Evolutionary conservation across 306 rosid genomes (phyloP).

Genomic region (Chamaecrista fasciculata): DNA sequence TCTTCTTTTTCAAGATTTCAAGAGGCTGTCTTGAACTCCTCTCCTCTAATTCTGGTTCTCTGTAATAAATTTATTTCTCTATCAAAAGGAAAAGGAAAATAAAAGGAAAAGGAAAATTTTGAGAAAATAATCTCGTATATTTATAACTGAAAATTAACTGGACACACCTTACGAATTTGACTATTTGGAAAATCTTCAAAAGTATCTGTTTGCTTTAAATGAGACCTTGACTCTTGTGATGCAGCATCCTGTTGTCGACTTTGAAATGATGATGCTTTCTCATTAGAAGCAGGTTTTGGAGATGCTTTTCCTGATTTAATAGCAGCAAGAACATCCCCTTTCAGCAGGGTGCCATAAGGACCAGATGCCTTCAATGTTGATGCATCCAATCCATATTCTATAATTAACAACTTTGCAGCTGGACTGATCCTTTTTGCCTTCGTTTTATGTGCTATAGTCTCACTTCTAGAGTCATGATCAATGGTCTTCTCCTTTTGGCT

Average conservation of each 20-base stretch:
- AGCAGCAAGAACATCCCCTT: constrained; percentile 90
- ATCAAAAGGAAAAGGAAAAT: not conserved
- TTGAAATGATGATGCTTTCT: constrained; percentile 52
- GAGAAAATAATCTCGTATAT: constrained; percentile 7
- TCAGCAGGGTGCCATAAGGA: constrained; percentile 71
- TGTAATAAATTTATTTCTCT: not conserved
- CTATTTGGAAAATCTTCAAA: constrained; percentile 88
- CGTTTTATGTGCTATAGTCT: constrained; percentile 40
- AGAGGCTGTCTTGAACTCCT: not conserved
- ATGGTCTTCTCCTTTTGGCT: constrained; percentile 56
- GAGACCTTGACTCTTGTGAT: constrained; percentile 47
- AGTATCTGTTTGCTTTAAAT: constrained; percentile 52
- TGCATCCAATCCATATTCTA: constrained; percentile 79
- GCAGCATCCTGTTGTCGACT: constrained; percentile 42
- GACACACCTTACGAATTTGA: constrained; percentile 86
- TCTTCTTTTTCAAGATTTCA: not conserved
- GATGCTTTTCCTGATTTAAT: constrained; percentile 71
- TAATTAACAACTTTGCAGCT: constrained; percentile 79
- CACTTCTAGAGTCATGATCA: constrained; percentile 40
- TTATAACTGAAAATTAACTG: constrained; percentile 21
- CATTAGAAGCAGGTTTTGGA: constrained; percentile 57
- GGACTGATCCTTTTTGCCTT: constrained; percentile 73
- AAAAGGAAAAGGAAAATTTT: constrained; percentile 15
- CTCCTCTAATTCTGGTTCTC: not conserved
- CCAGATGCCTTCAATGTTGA: constrained; percentile 81